These are phyloP conservation scores for Nakaseomyces uthaithaninus DNA, from an alignment of 1,139 yeast species.

Conservation along the genomic window DNA sequence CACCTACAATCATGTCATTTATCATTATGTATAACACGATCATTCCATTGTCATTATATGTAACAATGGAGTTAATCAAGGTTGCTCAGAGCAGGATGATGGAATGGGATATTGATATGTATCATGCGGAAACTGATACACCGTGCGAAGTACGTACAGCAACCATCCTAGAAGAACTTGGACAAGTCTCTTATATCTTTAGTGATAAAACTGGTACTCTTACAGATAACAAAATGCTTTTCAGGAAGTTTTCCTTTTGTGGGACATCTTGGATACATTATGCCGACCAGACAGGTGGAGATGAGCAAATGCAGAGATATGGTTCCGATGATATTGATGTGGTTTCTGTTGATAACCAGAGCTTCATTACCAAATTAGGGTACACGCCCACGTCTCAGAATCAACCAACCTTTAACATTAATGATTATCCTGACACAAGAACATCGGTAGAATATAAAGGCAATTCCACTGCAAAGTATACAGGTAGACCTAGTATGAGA, in stretches of 20 bases:
- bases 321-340: slow-evolving; percentile 17
- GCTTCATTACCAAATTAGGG: slow-evolving; percentile 13
- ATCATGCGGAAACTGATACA: slow-evolving; percentile 71
- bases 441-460: slow-evolving; percentile 36
- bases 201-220: slow-evolving; percentile 97
- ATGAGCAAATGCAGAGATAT: slow-evolving; percentile 8
- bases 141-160: slow-evolving; percentile 96
- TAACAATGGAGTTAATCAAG: slow-evolving; percentile 92
- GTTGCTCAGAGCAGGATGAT: slow-evolving; percentile 72
- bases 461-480: slow-evolving; percentile 33
- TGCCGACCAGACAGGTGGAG: slow-evolving; percentile 36
- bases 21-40: slow-evolving; percentile 95
- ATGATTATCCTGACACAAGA: slow-evolving; percentile 12
- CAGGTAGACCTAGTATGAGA: slow-evolving; percentile 50
- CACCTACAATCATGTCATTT: slow-evolving; percentile 89
- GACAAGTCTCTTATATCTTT: slow-evolving; percentile 90
- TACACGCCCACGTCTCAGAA: slow-evolving; percentile 7
- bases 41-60: slow-evolving; percentile 90
- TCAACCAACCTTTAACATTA: background rate
- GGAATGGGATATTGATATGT: slow-evolving; percentile 92
- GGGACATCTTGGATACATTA: slow-evolving; percentile 91
- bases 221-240: slow-evolving; percentile 84
- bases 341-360: slow-evolving; percentile 17
- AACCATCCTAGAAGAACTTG: slow-evolving; percentile 89
- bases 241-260: slow-evolving; percentile 72